Conservation (phyloP, 306 rosid species). For the Castanopsis chinensis region DNA sequence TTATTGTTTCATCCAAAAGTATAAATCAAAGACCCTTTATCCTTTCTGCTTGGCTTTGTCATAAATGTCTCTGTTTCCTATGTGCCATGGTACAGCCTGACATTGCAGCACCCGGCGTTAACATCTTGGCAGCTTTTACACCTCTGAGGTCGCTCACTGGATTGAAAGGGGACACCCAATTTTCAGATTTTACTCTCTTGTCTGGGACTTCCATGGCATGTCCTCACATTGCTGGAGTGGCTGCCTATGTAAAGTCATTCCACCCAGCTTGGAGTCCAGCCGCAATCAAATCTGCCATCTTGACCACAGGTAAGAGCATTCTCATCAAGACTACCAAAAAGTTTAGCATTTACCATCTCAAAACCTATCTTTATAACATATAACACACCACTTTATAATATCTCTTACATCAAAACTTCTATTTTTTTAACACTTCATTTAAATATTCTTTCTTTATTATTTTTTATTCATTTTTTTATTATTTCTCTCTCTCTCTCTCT, state of each 20-base stretch:
- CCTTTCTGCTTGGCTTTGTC: not conserved
- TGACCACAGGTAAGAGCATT: constrained; percentile 82
- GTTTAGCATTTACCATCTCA: no score
- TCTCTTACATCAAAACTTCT: no score
- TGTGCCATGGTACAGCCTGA: constrained; percentile 63
- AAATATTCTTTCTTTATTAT: no score
- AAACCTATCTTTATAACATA: no score
- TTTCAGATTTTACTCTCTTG: constrained; percentile 73
- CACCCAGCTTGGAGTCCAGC: constrained; percentile 81
- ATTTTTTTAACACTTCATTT: no score
- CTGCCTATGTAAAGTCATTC: constrained; percentile 87
- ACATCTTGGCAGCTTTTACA: constrained; percentile 81
- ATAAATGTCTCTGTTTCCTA: not conserved
- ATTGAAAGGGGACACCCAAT: constrained; percentile 63
- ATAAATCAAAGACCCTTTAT: not conserved
- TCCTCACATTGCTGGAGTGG: constrained; percentile 84
- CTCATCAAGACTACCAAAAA: no score
- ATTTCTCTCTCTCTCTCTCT: no score
- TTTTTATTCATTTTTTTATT: no score
- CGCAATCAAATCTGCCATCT: constrained; percentile 71
- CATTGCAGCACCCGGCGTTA: constrained; percentile 75
- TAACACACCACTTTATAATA: no score
- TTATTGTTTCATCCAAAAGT: not conserved
- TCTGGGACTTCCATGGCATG: constrained; percentile 98
- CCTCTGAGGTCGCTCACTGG: constrained; percentile 63